Percentiles rank a stretch among this genome's conserved stretches.
phyloP scores from a whole-genome alignment of 345 rosid species.

The Cardamine chenopodiifolia region DNA sequence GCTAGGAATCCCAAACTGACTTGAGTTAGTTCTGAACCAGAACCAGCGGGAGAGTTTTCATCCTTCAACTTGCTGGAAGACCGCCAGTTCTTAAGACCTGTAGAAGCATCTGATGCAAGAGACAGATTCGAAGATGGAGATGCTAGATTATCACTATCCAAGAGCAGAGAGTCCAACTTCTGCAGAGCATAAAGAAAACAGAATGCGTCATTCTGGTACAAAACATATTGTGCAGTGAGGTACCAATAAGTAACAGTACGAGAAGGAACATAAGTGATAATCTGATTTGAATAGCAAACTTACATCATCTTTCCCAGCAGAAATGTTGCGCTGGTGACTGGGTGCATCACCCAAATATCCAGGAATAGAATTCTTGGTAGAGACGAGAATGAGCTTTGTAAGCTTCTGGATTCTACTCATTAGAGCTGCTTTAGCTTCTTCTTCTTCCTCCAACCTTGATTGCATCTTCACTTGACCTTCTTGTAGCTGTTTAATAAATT shows the following conservation, averaged over 20 bases:
- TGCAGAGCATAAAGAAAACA: slow-evolving; percentile 40
- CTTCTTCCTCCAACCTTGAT: slow-evolving; percentile 98
- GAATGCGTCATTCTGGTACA: slow-evolving; percentile 10
- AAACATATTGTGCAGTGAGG: slow-evolving; percentile 6
- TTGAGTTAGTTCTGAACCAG: slow-evolving; percentile 72
- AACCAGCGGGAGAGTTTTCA: slow-evolving; percentile 68
- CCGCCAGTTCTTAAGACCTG: slow-evolving; percentile 37
- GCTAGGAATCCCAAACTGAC: slow-evolving; percentile 43
- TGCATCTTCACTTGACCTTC: slow-evolving; percentile 99
- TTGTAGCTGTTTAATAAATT: slow-evolving; percentile 62
- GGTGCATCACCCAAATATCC: slow-evolving; percentile 65
- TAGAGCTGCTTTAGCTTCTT: slow-evolving; percentile 99
- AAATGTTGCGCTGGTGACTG: slow-evolving; percentile 66
- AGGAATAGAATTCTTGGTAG: slow-evolving; percentile 83
- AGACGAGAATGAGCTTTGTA: slow-evolving; percentile 97
- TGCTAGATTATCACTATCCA: slow-evolving; percentile 63
- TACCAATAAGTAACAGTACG: not conserved
- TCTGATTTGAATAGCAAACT: slow-evolving; percentile 40
- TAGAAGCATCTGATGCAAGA: slow-evolving; percentile 49
- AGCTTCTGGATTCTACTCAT: slow-evolving; percentile 98
- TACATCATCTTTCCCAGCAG: slow-evolving; percentile 75
- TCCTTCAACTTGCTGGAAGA: slow-evolving; percentile 84
- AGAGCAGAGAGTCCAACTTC: slow-evolving; percentile 63
- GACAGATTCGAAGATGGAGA: slow-evolving; percentile 53
- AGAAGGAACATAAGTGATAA: not conserved